Evolutionary conservation across 2,329 filamentous ascomycete species (phyloP).

Genomic region (Stachybotrys elegans): DNA sequence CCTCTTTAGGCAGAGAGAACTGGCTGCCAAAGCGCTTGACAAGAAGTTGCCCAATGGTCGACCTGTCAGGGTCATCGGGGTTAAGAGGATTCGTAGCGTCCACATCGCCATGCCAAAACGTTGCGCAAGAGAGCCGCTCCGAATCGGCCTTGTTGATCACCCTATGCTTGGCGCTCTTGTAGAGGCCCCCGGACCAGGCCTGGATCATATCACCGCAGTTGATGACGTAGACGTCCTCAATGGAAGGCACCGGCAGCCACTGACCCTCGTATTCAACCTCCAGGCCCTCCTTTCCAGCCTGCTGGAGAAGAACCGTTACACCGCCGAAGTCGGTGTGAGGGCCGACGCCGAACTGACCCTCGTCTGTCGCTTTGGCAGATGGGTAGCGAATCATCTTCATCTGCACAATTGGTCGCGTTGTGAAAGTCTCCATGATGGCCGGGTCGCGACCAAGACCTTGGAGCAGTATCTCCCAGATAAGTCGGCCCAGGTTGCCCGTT

Average conservation of each 20-base stretch:
- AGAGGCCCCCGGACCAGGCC: constrained; percentile 22
- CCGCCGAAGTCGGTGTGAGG: constrained; percentile 25
- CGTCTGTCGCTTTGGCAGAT: constrained; percentile 4
- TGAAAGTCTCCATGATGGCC: constrained; percentile 12
- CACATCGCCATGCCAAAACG: constrained; percentile 20
- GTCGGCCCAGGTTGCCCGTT: constrained; percentile 14
- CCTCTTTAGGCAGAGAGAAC: constrained; percentile 3
- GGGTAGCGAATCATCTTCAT: constrained; percentile 20
- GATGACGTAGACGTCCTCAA: constrained; percentile 27
- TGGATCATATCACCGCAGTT: constrained; percentile 33
- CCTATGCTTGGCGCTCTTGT: constrained; percentile 22
- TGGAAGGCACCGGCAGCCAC: constrained; percentile 24
- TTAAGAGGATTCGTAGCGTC: constrained; percentile 18
- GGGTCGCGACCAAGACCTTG: constrained; percentile 15
- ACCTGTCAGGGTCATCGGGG: constrained; percentile 10
- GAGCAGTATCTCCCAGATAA: constrained; percentile 19
- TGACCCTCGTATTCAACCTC: constrained; percentile 22
- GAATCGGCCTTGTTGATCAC: constrained; percentile 19
- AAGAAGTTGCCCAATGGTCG: constrained; percentile 16
- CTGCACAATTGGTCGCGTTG: constrained; percentile 13
- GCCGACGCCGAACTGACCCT: constrained; percentile 15
- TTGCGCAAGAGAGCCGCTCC: constrained; percentile 14
- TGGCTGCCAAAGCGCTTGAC: constrained; percentile 14
- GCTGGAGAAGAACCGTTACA: constrained; percentile 23
- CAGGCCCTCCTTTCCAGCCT: constrained; percentile 20